These are phyloP conservation scores for Ophiosphaerella narmari DNA, from an alignment of 2,329 filamentous ascomycete species.

Conservation along the genomic window DNA sequence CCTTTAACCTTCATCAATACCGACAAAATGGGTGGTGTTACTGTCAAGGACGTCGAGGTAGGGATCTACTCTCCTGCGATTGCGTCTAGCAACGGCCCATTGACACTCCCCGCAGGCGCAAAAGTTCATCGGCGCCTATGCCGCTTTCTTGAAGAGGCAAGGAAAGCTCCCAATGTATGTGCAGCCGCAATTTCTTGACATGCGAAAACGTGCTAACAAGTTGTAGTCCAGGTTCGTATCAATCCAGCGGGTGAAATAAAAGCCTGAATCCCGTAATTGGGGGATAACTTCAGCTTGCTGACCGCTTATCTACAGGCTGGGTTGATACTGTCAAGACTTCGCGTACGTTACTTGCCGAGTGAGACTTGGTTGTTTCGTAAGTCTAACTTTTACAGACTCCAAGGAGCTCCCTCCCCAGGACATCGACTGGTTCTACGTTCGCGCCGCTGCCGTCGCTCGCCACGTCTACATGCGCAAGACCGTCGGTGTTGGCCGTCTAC, in stretches of 20 bases:
- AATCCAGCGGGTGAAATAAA: constrained; percentile 45
- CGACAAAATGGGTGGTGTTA: constrained; percentile 80
- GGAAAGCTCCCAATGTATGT: constrained; percentile 79
- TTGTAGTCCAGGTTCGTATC: constrained; percentile 69
- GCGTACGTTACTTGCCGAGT: constrained; percentile 30
- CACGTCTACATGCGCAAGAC: constrained; percentile 99
- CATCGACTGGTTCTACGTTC: constrained; percentile 92
- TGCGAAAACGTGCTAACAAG: constrained; percentile 21
- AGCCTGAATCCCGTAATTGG: constrained; percentile 61
- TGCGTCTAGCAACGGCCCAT: constrained; percentile 1
- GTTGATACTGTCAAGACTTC: constrained; percentile 99
- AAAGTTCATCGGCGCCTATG: constrained; percentile 86
- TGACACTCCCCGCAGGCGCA: constrained; percentile 63
- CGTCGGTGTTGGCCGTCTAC: constrained; percentile 95
- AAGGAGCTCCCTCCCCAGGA: constrained; percentile 98
- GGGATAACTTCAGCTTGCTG: constrained; percentile 53
- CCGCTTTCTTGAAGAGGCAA: constrained; percentile 90
- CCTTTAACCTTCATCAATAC: constrained; percentile 46
- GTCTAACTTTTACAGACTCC: constrained; percentile 58
- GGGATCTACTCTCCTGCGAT: constrained; percentile 48
- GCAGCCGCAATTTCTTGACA: neutral
- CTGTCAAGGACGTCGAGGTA: constrained; percentile 86
- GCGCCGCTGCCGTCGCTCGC: constrained; percentile 91
- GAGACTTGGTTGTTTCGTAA: neutral
- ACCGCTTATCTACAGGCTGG: constrained; percentile 74